Base-by-base conservation (phyloP, 176 grass and related monocot species). In the Musa schizocarpa region DNA sequence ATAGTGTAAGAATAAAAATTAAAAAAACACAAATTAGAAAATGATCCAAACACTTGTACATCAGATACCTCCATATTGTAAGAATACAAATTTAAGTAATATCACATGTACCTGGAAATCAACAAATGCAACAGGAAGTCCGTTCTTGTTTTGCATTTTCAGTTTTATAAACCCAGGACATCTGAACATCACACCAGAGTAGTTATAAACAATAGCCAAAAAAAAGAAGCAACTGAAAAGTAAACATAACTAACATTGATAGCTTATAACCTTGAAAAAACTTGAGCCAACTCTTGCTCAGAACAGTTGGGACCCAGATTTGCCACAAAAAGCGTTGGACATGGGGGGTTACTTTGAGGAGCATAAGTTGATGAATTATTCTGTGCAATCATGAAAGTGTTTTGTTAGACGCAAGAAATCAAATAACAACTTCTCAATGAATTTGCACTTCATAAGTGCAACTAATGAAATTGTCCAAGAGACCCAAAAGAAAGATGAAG, bases 91-190 rank as follows among this genome's bases (percentile, higher is more conserved):
- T 16, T 20, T 17, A 53, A 53, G 11, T 11, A 16, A 56, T 74
- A 20, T 54, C 2, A 57, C 51, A 34, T 63, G 52, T 98, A 98
- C 95, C 88, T 82, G 82, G 43, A 91, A 99, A 80, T 99, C 95
- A 85, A 91, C 90, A 86, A 99, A 99, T 82, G 95, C 95, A 89
- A 90, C 88, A 79, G 88, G 91, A 64, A 76, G 62, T 74, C 90
- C 90, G 71, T 52, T 84, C 65, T 92, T 92, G 24, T 90, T 94
- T 93, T 99, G 95, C 86, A 89, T 85, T 86, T 99, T 99, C 19
- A 91, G 43, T 67, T 89, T 99, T 77, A 99, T 71, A 50, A 99
- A 99, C 59, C 90, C 95, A 26, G 71, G 73, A 19, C 84, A 99
- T 80, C 95, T 99, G 73, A 65, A 43, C 49, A 86, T 21, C 50